phyloP scores from a whole-genome alignment of 441 rosid genomes.

The Populus hybrid region DNA sequence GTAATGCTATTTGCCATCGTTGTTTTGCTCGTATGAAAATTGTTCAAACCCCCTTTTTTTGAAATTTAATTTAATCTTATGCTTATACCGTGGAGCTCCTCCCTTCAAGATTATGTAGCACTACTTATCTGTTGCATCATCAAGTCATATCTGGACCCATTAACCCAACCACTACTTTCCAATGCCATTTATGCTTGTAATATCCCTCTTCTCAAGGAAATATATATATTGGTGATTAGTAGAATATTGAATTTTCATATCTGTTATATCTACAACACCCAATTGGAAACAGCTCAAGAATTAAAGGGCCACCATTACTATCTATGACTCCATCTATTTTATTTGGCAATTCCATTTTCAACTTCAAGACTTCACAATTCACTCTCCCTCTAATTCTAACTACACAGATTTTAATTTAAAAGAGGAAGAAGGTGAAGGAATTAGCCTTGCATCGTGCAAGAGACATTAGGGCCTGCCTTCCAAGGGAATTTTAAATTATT shows the following conservation, averaged over 20 bases:
- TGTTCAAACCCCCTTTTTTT: neutral
- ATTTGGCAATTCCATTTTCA: neutral
- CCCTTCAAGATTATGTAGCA: neutral
- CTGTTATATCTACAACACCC: neutral
- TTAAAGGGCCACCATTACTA: neutral
- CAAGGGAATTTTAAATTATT: constrained; percentile 6
- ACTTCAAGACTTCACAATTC: neutral
- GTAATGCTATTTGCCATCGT: neutral
- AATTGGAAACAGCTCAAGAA: neutral
- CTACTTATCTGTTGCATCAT: neutral
- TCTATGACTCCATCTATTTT: neutral
- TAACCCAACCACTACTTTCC: neutral
- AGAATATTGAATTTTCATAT: neutral
- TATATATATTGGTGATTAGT: neutral
- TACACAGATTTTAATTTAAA: neutral
- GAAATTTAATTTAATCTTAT: neutral
- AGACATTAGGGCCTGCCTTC: neutral
- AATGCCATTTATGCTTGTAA: neutral
- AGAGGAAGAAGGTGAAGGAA: neutral
- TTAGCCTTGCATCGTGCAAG: neutral
- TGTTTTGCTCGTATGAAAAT: neutral
- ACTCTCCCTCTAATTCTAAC: neutral
- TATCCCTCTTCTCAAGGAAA: neutral
- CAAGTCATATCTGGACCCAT: neutral
- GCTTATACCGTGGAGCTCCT: neutral